Base-by-base conservation (phyloP, 768 basidiomycete genomes). In the Kwoniella pini region DNA sequence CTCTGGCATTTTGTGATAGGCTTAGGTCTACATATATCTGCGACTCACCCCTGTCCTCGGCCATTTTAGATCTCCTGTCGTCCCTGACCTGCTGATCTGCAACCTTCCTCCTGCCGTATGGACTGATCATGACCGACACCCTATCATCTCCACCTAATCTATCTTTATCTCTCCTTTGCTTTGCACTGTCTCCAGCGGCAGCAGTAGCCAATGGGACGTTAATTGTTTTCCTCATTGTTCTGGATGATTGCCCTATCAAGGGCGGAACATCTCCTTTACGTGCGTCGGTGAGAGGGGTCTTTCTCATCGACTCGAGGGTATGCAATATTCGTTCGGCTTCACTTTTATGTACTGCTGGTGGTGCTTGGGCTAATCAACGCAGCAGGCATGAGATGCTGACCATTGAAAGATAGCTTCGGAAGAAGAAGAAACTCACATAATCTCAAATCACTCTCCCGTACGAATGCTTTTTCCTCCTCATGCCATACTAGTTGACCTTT, bases 41-140 rank as follows among this genome's bases (percentile, higher is more conserved):
- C 4, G 42, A 44, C 65, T 64, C 33, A 60, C 61, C 58, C 33
- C 42, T 31, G 43, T 51, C 57, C 36, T 60, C 58, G 22, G 57
- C 44, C 27, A 53, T 19, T 42, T 54, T 62, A 30, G 48, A 50
- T 38, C 56, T 54, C 42, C 69, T 44, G 17, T 45, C 55, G 28
- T 71, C 68, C 43, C 65, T 57, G 3, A 54, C 57, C 12, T 60
- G 64, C 31, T 62, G 21, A 33, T 75, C 73, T 3, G 60, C 67
- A 33, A 67, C 66, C 44, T 59, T 63, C 19, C 74, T 45, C 31
- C 74, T 48, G 9, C 71, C 71, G 54, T 75, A 75, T 26, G 74
- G 74, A 57, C 74, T 75, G 45, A 75, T 72, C 71, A 75, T 66
- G 21, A 75, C 64, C n/a, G 65, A 71, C 13, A 64, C 59, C n/a